Conservation (phyloP, 2,329 filamentous ascomycete species). For the Penicillium sp. region DNA sequence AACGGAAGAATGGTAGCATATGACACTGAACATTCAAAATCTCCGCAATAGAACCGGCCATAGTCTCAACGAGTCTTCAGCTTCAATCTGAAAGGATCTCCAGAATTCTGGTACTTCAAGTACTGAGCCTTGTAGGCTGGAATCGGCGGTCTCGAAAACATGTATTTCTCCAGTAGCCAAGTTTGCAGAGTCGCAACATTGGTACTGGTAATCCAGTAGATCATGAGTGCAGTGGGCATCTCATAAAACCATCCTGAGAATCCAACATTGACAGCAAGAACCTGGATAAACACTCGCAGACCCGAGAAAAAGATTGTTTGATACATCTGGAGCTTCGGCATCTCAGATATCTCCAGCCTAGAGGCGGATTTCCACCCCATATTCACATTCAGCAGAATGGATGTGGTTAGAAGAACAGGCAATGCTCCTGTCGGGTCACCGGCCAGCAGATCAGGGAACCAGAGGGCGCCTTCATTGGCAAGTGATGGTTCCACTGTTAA, state of each 20-base stretch:
- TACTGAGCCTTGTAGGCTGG: slow-evolving; percentile 4
- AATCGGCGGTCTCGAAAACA: slow-evolving; percentile 37
- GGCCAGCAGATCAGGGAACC: slow-evolving; percentile 59
- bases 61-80: neutral
- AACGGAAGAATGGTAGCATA: neutral
- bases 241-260: slow-evolving; percentile 29
- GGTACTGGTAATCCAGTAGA: slow-evolving; percentile 53
- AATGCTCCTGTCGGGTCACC: slow-evolving; percentile 54
- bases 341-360: slow-evolving; percentile 23
- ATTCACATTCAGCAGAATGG: slow-evolving; percentile 51
- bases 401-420: slow-evolving; percentile 49
- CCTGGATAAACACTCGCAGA: slow-evolving; percentile 34
- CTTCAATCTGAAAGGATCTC: slow-evolving; percentile 5
- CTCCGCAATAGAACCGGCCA: neutral
- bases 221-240: slow-evolving; percentile 47
- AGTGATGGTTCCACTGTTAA: slow-evolving; percentile 50
- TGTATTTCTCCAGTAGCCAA: slow-evolving; percentile 39
- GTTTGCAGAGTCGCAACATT: slow-evolving; percentile 44
- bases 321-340: slow-evolving; percentile 29
- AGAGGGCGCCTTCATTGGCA: slow-evolving; percentile 58
- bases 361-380: slow-evolving; percentile 29
- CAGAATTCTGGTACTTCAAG: neutral
- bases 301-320: slow-evolving; percentile 23
- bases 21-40: neutral
- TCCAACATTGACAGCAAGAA: slow-evolving; percentile 43